Conservation (phyloP, 202 grass and related monocot genomes). For the Saccharum hybrid region DNA sequence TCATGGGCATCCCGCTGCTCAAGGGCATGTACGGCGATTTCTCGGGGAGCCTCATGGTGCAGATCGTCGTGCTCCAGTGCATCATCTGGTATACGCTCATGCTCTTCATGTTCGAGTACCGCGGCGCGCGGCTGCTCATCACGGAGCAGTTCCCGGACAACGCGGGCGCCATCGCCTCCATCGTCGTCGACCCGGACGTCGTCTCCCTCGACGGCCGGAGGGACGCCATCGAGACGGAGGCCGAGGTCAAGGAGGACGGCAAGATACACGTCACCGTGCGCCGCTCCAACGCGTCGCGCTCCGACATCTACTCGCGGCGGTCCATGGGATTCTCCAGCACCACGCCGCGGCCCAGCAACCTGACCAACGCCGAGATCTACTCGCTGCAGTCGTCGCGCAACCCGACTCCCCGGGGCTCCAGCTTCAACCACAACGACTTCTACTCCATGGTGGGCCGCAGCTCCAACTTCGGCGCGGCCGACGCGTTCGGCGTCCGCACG, state of each 20-base stretch:
- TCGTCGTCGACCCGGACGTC: conserved; percentile 89
- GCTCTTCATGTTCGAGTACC: conserved; percentile 99
- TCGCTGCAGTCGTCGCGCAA: conserved; percentile 96
- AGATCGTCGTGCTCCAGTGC: conserved; percentile 99
- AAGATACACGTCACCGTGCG: conserved; percentile 90
- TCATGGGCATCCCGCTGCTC: conserved; percentile 96
- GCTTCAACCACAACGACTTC: conserved; percentile 99
- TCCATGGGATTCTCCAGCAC: conserved; percentile 90
- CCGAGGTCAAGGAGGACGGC: conserved; percentile 87
- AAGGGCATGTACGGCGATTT: conserved; percentile 97
- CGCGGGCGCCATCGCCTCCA: conserved; percentile 82
- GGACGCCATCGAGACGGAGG: conserved; percentile 89
- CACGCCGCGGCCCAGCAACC: conserved; percentile 85
- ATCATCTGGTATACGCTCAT: conserved; percentile 99
- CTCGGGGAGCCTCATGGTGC: conserved; percentile 92
- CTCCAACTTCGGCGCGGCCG: conserved; percentile 86
- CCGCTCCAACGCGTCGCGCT: conserved; percentile 90
- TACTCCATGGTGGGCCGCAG: conserved; percentile 98
- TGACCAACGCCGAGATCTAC: conserved; percentile 99
- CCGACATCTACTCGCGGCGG: conserved; percentile 86
- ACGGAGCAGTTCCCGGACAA: conserved; percentile 98
- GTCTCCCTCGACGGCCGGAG: conserved; percentile 76
- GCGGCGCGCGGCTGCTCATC: conserved; percentile 84
- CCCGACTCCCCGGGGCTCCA: conserved; percentile 87
- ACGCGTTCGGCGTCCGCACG: conserved; percentile 63